Evolutionary conservation across 495 filamentous ascomycete species (phyloP).

Genomic region (Cercophora newfieldiana): DNA sequence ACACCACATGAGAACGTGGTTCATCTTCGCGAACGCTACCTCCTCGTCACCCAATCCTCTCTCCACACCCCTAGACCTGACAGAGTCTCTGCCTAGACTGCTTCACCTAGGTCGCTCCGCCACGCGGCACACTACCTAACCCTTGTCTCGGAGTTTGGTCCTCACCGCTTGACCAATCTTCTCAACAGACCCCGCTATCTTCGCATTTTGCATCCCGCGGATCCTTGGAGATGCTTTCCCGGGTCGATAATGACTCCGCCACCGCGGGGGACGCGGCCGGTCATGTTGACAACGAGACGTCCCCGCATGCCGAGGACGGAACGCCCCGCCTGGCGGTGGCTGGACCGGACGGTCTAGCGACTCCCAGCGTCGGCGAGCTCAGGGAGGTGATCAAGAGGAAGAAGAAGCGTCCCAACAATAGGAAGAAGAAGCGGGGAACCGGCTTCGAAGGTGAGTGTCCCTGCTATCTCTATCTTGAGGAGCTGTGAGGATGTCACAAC

Average conservation of each 20-base stretch:
- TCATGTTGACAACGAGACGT: neutral
- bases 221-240: constrained; percentile 14
- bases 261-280: neutral
- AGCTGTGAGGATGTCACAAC: constrained; percentile 6
- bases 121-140: neutral
- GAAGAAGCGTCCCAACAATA: constrained; percentile 39
- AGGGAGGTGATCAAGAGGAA: constrained; percentile 4
- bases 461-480: neutral
- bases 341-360: neutral
- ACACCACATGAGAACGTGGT: neutral
- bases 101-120: neutral
- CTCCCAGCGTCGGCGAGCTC: neutral
- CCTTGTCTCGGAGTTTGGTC: neutral
- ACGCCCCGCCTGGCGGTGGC: neutral
- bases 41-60: neutral
- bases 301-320: neutral
- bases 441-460: constrained; percentile 46
- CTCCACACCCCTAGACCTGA: neutral
- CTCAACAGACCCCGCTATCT: neutral
- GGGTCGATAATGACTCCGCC: neutral
- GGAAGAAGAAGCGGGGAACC: constrained; percentile 39
- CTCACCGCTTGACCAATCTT: neutral
- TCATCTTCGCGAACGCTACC: neutral
- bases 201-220: neutral
- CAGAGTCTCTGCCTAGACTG: neutral